Percentiles rank a stretch among this genome's conserved stretches.
Evolutionary conservation across 306 rosid species (phyloP).

Genomic region (Arachis stenosperma): DNA sequence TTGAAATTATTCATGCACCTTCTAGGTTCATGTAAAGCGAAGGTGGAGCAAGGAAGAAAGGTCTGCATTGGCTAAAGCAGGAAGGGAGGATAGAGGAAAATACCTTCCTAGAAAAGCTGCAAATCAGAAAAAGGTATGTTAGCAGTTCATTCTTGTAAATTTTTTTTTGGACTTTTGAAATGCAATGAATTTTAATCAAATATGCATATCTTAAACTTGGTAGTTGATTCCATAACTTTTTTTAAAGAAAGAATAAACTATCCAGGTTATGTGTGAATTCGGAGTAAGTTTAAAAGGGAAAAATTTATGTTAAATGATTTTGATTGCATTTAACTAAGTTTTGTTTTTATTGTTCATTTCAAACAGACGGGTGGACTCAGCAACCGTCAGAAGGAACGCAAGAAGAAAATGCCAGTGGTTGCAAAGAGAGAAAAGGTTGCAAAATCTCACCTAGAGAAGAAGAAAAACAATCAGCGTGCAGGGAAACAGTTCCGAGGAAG

Average conservation of each 20-base stretch:
- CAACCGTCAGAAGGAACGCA: conserved; percentile 84
- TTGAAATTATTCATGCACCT: conserved; percentile 5
- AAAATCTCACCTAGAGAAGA: conserved; percentile 54
- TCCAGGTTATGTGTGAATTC: background rate
- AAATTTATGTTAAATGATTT: background rate
- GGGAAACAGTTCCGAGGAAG: conserved; percentile 80
- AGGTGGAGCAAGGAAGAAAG: conserved; percentile 80
- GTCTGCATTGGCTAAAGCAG: conserved; percentile 70
- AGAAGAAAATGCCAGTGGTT: conserved; percentile 76
- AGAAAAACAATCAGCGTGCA: conserved; percentile 51
- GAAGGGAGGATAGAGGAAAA: conserved; percentile 88
- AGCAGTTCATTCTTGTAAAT: background rate
- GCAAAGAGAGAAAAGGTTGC: conserved; percentile 67
- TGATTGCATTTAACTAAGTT: conserved; percentile 15
- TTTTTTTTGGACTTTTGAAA: background rate
- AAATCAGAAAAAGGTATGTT: conserved; percentile 82
- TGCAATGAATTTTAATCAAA: conserved; percentile 5
- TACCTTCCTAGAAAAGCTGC: conserved; percentile 74
- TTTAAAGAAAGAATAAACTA: background rate
- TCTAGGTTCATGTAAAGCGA: conserved; percentile 70
- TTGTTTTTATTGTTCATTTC: conserved; percentile 15
- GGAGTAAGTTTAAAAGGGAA: background rate
- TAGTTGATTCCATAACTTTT: background rate
- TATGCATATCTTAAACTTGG: conserved; percentile 6
- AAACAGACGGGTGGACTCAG: conserved; percentile 83